These are phyloP conservation scores for Cadophora luteo-olivacea DNA, from an alignment of 2,329 filamentous ascomycete species.

Conservation along the genomic window DNA sequence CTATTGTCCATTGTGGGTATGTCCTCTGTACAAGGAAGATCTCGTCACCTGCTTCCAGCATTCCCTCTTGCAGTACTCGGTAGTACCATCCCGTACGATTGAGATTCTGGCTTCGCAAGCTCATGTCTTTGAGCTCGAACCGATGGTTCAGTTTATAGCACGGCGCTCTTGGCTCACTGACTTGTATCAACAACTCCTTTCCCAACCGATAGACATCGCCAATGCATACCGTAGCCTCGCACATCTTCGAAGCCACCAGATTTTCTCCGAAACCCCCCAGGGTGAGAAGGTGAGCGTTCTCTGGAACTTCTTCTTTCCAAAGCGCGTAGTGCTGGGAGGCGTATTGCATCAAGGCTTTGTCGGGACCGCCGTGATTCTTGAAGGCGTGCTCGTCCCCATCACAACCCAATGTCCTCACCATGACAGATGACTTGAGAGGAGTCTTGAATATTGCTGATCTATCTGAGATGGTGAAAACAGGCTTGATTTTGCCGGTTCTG, in stretches of 20 bases:
- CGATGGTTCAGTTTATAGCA: slow-evolving; percentile 73
- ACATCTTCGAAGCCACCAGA: slow-evolving; percentile 60
- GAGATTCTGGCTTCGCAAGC: slow-evolving; percentile 58
- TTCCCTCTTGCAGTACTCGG: slow-evolving; percentile 61
- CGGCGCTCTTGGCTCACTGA: slow-evolving; percentile 65
- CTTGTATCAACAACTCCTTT: slow-evolving; percentile 53
- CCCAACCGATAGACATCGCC: slow-evolving; percentile 62
- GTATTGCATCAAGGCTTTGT: slow-evolving; percentile 53
- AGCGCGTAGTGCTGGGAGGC: slow-evolving; percentile 62
- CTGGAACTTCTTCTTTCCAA: slow-evolving; percentile 60
- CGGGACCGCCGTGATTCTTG: slow-evolving; percentile 57
- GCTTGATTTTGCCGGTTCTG: slow-evolving; percentile 22
- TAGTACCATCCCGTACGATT: slow-evolving; percentile 71
- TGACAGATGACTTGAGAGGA: slow-evolving; percentile 11
- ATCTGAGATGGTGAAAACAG: slow-evolving; percentile 13
- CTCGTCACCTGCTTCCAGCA: slow-evolving; percentile 60
- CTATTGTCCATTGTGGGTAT: slow-evolving; percentile 66
- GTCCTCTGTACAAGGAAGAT: slow-evolving; percentile 60
- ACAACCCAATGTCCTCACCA: slow-evolving; percentile 13
- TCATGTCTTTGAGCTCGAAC: slow-evolving; percentile 67
- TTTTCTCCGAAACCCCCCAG: slow-evolving; percentile 70
- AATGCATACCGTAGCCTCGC: slow-evolving; percentile 68
- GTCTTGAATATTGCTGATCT: slow-evolving; percentile 25
- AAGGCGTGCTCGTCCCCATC: slow-evolving; percentile 25
- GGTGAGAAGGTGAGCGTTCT: slow-evolving; percentile 56